Evolutionary conservation across 352 stramenopile genomes (phyloP).

Genomic region (Phytophthora sojae): DNA sequence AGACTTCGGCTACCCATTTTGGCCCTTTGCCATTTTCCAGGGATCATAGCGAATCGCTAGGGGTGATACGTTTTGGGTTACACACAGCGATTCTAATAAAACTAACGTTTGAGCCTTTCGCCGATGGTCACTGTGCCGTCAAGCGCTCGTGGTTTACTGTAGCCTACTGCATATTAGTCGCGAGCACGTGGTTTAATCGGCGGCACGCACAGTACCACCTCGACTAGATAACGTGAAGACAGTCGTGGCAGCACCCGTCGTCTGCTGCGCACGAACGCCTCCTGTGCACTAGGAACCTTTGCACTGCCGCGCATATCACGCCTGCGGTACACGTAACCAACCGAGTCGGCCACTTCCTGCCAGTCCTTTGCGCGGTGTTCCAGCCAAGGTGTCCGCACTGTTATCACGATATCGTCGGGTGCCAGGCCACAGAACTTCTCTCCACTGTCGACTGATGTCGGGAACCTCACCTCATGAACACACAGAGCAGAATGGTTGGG

Average conservation of each 20-base stretch:
- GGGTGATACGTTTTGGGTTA: no score
- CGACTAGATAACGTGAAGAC: not conserved
- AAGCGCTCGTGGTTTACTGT: not conserved
- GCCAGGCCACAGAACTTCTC: not conserved
- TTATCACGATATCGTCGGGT: not conserved
- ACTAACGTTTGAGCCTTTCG: not conserved
- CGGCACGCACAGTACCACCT: constrained; percentile 6
- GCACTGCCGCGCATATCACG: not conserved
- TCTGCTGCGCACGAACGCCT: constrained; percentile 24
- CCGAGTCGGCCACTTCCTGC: not conserved
- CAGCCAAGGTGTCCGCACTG: not conserved
- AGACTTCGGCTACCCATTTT: no score
- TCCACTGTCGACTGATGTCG: not conserved
- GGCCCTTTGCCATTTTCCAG: no score
- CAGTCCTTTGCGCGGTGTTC: not conserved
- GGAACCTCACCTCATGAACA: not conserved
- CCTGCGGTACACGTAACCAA: not conserved
- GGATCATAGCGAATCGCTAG: no score
- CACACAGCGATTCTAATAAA: not conserved
- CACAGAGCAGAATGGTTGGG: not conserved
- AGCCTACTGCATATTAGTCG: not conserved
- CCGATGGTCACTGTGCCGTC: not conserved
- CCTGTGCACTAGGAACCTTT: constrained; percentile 4
- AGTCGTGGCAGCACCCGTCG: constrained; percentile 13
- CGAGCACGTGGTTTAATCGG: not conserved